A percentile compares a stretch with the other conserved stretches of the same genome.
phyloP scores from a whole-genome alignment of 352 stramenopile species.

The Phytophthora vignae region DNA sequence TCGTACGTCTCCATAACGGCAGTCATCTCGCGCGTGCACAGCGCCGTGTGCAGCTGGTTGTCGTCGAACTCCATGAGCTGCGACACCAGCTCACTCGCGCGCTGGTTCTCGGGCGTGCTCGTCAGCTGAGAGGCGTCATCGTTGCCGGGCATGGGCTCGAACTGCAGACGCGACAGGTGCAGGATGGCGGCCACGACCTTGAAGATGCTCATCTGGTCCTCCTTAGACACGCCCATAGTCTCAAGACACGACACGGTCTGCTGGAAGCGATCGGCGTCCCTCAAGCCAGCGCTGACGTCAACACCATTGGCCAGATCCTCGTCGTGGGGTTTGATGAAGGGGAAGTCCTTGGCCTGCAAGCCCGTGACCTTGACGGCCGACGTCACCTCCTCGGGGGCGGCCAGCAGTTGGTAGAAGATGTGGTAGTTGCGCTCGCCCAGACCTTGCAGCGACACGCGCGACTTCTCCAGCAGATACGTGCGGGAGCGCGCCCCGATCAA shows the following conservation, averaged over 20 bases:
- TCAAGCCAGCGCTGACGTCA: conserved; percentile 66
- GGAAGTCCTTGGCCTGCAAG: conserved; percentile 82
- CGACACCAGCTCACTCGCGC: conserved; percentile 57
- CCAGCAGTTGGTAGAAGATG: conserved; percentile 98
- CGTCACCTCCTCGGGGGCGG: conserved; percentile 58
- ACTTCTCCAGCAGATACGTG: conserved; percentile 91
- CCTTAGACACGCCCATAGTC: conserved; percentile 73
- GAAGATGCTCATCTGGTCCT: conserved; percentile 81
- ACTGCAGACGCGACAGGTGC: conserved; percentile 82
- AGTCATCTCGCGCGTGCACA: conserved; percentile 86
- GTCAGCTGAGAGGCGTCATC: conserved; percentile 76
- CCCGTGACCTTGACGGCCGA: conserved; percentile 76
- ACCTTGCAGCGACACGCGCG: conserved; percentile 91
- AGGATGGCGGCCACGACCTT: conserved; percentile 85
- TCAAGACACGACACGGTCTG: conserved; percentile 81
- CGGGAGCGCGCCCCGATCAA: conserved; percentile 84
- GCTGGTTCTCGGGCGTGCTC: conserved; percentile 56
- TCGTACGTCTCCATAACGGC: conserved; percentile 84
- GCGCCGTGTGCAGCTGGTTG: conserved; percentile 70
- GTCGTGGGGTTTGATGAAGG: conserved; percentile 67
- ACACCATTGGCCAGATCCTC: conserved; percentile 37
- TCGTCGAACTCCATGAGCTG: conserved; percentile 74
- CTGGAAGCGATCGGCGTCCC: conserved; percentile 76
- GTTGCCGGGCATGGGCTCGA: conserved; percentile 60
- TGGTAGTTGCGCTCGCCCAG: conserved; percentile 98